These are phyloP conservation scores for Nannochloris sp. DNA, from an alignment of 139 green algal species.

Conservation along the genomic window DNA sequence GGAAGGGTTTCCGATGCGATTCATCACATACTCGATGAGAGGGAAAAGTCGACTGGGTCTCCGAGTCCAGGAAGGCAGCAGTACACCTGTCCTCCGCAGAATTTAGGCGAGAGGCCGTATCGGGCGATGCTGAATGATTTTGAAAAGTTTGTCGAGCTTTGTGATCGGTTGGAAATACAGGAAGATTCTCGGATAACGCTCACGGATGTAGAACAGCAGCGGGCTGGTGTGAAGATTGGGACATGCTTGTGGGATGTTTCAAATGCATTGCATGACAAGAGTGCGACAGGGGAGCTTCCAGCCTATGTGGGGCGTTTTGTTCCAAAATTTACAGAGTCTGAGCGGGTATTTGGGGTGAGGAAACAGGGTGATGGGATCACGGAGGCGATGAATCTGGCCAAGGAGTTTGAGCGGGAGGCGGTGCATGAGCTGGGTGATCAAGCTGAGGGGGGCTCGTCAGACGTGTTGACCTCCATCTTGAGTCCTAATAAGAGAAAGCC, in stretches of 20 bases:
- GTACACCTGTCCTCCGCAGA: not conserved
- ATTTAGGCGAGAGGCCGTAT: slow-evolving; percentile 1
- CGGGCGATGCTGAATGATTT: not conserved
- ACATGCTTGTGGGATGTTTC: slow-evolving; percentile 5
- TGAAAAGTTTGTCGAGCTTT: not conserved
- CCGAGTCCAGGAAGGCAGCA: not conserved
- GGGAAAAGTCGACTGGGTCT: no score
- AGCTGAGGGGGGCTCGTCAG: not conserved
- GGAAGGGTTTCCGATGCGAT: not conserved
- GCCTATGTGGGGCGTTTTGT: not conserved
- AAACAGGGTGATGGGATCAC: not conserved
- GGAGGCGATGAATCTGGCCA: not conserved
- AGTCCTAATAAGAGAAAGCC: slow-evolving; percentile 11
- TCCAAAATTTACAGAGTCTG: not conserved
- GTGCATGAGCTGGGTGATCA: not conserved
- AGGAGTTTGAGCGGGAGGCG: not conserved
- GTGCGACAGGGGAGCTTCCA: not conserved
- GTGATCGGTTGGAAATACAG: not conserved
- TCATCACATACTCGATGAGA: not conserved
- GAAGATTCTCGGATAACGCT: not conserved
- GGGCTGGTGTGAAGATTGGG: not conserved
- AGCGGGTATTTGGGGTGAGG: not conserved
- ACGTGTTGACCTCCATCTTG: slow-evolving; percentile 5
- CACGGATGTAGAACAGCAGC: not conserved
- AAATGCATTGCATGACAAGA: not conserved